A percentile compares a stretch with the other conserved stretches of the same genome.
Conservation (phyloP, 768 basidiomycete species). For the Amanita phalloides region DNA sequence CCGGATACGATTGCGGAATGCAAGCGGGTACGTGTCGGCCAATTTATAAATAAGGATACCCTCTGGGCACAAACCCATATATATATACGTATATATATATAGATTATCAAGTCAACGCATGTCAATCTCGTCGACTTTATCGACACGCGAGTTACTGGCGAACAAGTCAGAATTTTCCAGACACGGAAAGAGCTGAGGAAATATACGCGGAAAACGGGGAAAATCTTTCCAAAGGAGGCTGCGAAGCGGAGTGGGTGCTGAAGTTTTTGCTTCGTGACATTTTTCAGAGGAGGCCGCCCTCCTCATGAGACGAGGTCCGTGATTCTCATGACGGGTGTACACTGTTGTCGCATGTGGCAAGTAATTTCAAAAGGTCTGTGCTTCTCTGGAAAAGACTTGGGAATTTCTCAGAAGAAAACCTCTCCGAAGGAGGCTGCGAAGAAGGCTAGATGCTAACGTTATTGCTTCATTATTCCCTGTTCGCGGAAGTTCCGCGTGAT, state of each 20-base stretch:
- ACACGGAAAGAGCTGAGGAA: neutral
- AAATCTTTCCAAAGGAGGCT: neutral
- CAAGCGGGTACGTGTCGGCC: slow-evolving; percentile 1
- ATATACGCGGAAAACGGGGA: neutral
- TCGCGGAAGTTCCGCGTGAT: too few species aligned
- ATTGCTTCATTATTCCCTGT: too few species aligned
- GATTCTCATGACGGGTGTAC: too few species aligned
- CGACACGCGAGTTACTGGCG: neutral
- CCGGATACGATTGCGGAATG: slow-evolving; percentile 1
- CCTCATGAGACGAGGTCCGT: neutral
- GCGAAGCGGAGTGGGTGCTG: slow-evolving; percentile 1
- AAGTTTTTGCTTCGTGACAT: neutral
- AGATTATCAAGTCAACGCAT: slow-evolving; percentile 1
- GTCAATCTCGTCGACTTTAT: slow-evolving; percentile 5
- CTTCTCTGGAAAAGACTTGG: too few species aligned
- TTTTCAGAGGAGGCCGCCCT: neutral
- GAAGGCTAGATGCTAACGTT: too few species aligned
- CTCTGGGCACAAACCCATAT: too few species aligned
- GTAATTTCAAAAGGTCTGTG: too few species aligned
- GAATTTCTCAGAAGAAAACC: too few species aligned
- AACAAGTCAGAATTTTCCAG: neutral
- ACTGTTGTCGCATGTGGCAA: neutral
- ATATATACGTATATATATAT: too few species aligned
- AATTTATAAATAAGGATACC: too few species aligned
- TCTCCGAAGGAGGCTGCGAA: too few species aligned